These are phyloP conservation scores for Chenopodium suecicum DNA, from an alignment of 148 eudicot genomes.

Conservation along the genomic window DNA sequence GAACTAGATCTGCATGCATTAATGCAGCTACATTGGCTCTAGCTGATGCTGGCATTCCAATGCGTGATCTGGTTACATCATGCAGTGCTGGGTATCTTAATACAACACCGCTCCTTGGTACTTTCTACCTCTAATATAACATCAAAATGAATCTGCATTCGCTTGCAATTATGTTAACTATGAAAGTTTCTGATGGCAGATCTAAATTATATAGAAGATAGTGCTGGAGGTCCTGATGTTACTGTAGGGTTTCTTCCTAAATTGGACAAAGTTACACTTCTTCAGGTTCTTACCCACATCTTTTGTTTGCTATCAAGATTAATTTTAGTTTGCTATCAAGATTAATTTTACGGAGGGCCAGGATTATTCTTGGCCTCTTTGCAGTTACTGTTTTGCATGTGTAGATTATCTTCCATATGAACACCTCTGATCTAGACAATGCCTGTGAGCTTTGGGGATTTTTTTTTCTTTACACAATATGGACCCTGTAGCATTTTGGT, in stretches of 20 bases:
- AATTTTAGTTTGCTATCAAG: background rate
- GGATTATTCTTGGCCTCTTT: background rate
- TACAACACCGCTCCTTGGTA: constrained; percentile 85
- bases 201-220: constrained; percentile 87
- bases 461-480: too few relatives aligned
- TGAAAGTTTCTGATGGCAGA: constrained; percentile 38
- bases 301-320: background rate
- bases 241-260: constrained; percentile 89
- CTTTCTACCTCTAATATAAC: constrained; percentile 12
- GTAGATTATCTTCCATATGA: background rate
- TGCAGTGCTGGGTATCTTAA: constrained; percentile 93
- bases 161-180: background rate
- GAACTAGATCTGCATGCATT: constrained; percentile 97
- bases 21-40: constrained; percentile 98
- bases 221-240: constrained; percentile 98
- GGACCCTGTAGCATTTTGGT: background rate
- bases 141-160: background rate
- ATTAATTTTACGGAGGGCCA: background rate
- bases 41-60: constrained; percentile 98
- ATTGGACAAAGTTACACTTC: constrained; percentile 84
- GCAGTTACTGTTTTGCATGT: too few relatives aligned
- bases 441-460: background rate
- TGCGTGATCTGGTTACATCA: constrained; percentile 92
- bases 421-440: background rate
- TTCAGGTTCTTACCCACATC: constrained; percentile 55